Evolutionary conservation across 169 alveolate species (phyloP).

Genomic region (Cryptosporidium baileyi): DNA sequence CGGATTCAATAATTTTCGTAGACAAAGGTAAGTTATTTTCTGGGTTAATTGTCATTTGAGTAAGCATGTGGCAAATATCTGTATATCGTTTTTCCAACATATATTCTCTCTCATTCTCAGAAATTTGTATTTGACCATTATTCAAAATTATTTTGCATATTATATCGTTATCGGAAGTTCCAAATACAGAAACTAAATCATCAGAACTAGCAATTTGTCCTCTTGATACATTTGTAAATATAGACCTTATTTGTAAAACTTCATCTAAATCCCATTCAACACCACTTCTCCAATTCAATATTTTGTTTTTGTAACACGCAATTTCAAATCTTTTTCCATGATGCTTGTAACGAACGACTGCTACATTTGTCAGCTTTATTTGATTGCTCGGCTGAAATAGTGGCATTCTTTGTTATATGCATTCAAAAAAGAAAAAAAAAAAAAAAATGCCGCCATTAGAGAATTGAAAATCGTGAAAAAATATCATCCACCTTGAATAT

Average conservation of each 20-base stretch:
- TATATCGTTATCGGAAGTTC: constrained; percentile 82
- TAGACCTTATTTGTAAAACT: constrained; percentile 90
- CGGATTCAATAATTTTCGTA: constrained; percentile 82
- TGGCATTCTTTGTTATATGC: constrained; percentile 66
- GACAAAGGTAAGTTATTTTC: constrained; percentile 86
- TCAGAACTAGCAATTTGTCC: constrained; percentile 92
- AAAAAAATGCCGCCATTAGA: constrained; percentile 1
- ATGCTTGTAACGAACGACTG: constrained; percentile 88
- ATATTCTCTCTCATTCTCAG: constrained; percentile 86
- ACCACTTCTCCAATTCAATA: constrained; percentile 93
- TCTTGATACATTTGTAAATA: constrained; percentile 92
- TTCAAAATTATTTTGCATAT: constrained; percentile 90
- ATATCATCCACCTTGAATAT: neutral
- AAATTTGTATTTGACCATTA: constrained; percentile 90
- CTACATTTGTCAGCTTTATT: constrained; percentile 94
- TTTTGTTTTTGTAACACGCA: constrained; percentile 96
- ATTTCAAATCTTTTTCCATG: constrained; percentile 92
- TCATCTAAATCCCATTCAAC: constrained; percentile 90
- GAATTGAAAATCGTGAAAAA: neutral
- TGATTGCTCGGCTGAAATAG: constrained; percentile 92
- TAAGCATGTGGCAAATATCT: constrained; percentile 82
- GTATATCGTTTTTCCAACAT: constrained; percentile 80
- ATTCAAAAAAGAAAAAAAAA: no score
- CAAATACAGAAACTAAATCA: constrained; percentile 87
- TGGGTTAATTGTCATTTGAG: constrained; percentile 83